Conservation (phyloP, 2,329 filamentous ascomycete genomes). For the Rhinocladiella similis region DNA sequence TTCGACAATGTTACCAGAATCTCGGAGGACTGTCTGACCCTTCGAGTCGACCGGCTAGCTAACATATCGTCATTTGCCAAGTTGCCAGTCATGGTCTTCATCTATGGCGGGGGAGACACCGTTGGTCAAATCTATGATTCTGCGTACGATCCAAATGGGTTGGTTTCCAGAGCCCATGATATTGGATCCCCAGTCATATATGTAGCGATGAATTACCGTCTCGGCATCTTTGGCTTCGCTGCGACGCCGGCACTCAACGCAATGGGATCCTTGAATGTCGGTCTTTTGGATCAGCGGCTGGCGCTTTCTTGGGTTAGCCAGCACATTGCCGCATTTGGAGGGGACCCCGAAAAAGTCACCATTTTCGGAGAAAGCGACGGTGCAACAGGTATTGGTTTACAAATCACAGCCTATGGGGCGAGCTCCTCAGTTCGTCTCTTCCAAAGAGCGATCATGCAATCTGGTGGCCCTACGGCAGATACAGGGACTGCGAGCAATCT, state of each 20-base stretch:
- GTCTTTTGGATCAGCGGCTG: slow-evolving; percentile 52
- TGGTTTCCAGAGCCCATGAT: slow-evolving; percentile 4
- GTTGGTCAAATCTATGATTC: neutral
- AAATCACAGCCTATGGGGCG: slow-evolving; percentile 51
- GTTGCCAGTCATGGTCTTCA: slow-evolving; percentile 32
- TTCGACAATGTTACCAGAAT: slow-evolving; percentile 16
- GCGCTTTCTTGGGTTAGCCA: slow-evolving; percentile 59
- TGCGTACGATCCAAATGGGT: neutral
- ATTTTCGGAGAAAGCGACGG: slow-evolving; percentile 55
- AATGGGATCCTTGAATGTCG: slow-evolving; percentile 48
- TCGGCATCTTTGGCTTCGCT: slow-evolving; percentile 52
- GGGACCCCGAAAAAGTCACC: slow-evolving; percentile 51
- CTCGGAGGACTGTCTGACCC: slow-evolving; percentile 37
- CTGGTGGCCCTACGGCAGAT: neutral
- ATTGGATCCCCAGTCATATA: slow-evolving; percentile 12
- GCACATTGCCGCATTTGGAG: slow-evolving; percentile 57
- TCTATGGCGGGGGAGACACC: slow-evolving; percentile 25
- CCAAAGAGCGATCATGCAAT: slow-evolving; percentile 40
- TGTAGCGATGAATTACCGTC: slow-evolving; percentile 27
- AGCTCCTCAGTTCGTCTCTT: slow-evolving; percentile 44
- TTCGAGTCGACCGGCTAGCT: slow-evolving; percentile 29
- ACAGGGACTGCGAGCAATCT: neutral
- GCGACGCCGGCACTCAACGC: slow-evolving; percentile 44
- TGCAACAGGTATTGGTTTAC: slow-evolving; percentile 43
- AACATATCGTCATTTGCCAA: slow-evolving; percentile 4